Evolutionary conservation across 106 monocot genomes (phyloP).

Genomic region (Dioscorea dumetorum): DNA sequence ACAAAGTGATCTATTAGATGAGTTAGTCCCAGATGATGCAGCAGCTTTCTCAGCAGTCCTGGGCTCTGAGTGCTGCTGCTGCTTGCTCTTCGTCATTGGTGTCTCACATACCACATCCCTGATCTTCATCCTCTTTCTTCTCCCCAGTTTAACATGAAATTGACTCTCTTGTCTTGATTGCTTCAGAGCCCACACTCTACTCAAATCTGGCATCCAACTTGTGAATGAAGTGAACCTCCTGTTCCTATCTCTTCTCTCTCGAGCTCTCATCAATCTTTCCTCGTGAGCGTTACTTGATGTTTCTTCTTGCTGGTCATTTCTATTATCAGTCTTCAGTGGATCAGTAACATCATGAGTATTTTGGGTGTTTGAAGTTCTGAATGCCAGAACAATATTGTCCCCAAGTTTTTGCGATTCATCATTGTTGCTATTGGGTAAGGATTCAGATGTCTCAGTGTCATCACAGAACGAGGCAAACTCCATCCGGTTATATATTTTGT

Average conservation of each 20-base stretch:
- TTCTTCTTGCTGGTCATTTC: neutral
- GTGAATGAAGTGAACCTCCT: slow-evolving; percentile 63
- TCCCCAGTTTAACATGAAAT: slow-evolving; percentile 17
- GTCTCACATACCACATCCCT: slow-evolving; percentile 76
- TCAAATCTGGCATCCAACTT: slow-evolving; percentile 66
- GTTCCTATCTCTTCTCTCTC: slow-evolving; percentile 59
- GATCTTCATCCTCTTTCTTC: slow-evolving; percentile 18
- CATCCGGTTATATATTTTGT: slow-evolving; percentile 63
- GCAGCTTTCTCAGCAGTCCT: neutral
- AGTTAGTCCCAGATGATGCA: neutral
- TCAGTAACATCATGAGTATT: neutral
- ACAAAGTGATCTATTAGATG: slow-evolving; percentile 15
- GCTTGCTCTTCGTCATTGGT: slow-evolving; percentile 30
- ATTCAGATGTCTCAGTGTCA: slow-evolving; percentile 33
- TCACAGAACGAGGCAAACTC: slow-evolving; percentile 71
- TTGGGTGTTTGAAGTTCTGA: slow-evolving; percentile 2
- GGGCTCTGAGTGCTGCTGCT: neutral
- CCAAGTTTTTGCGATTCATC: slow-evolving; percentile 22
- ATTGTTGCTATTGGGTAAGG: slow-evolving; percentile 36
- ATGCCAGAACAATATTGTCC: neutral
- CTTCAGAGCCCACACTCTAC: slow-evolving; percentile 75
- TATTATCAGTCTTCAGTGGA: slow-evolving; percentile 2
- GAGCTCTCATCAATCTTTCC: slow-evolving; percentile 33
- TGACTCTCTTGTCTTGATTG: slow-evolving; percentile 23
- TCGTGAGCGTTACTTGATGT: slow-evolving; percentile 8